Conservation (phyloP, 2,329 filamentous ascomycete genomes). For the Leptodontidium sp. region DNA sequence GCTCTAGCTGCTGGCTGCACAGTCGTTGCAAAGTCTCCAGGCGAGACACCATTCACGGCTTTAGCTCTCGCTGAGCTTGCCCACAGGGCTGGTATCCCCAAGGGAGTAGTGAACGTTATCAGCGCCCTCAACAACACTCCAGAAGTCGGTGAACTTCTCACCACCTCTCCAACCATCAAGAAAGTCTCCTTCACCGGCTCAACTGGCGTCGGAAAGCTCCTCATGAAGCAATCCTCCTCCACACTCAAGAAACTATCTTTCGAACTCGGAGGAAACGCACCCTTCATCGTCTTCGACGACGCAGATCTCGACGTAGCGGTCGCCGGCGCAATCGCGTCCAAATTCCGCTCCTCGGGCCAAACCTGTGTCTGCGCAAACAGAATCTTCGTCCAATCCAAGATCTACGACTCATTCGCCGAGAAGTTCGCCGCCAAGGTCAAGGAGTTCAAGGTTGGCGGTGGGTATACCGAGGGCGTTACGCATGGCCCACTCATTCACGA, state of each 20-base stretch:
- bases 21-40: slow-evolving; percentile 88
- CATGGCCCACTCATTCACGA: slow-evolving; percentile 88
- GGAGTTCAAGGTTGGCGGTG: slow-evolving; percentile 77
- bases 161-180: slow-evolving; percentile 77
- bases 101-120: slow-evolving; percentile 89
- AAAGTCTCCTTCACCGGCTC: slow-evolving; percentile 96
- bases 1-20: slow-evolving; percentile 95
- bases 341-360: slow-evolving; percentile 95
- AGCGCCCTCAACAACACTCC: slow-evolving; percentile 82
- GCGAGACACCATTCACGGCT: slow-evolving; percentile 91
- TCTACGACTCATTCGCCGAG: slow-evolving; percentile 78
- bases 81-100: slow-evolving; percentile 85
- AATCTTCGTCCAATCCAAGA: slow-evolving; percentile 78
- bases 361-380: slow-evolving; percentile 93
- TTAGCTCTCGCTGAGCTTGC: slow-evolving; percentile 88
- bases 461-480: slow-evolving; percentile 74
- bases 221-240: slow-evolving; percentile 88
- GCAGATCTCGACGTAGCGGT: slow-evolving; percentile 89
- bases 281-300: slow-evolving; percentile 97
- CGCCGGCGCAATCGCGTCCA: slow-evolving; percentile 81
- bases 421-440: slow-evolving; percentile 77
- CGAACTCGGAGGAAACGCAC: slow-evolving; percentile 93
- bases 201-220: slow-evolving; percentile 70
- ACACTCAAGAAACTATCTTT: slow-evolving; percentile 86
- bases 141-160: slow-evolving; percentile 79